Evolutionary conservation across 495 filamentous ascomycete genomes (phyloP).

Genomic region (Lasiosphaeria hispida): DNA sequence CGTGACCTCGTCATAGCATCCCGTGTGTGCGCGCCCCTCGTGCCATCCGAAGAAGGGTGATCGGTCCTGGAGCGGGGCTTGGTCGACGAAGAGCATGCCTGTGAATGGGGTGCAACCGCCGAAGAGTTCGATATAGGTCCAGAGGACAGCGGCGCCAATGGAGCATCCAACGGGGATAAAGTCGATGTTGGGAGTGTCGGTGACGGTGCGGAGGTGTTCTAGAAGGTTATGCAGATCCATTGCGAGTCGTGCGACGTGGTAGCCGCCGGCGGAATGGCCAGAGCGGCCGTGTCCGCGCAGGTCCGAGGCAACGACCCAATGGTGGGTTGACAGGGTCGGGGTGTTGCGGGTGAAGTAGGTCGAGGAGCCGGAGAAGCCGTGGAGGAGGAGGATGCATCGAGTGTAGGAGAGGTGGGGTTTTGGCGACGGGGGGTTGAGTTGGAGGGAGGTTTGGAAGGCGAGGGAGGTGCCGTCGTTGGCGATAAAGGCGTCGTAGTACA

Average conservation of each 20-base stretch:
- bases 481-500: conserved; percentile 26
- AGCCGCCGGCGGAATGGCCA: conserved; percentile 34
- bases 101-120: conserved; percentile 27
- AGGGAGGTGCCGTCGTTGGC: conserved; percentile 35
- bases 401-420: conserved; percentile 1
- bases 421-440: conserved; percentile 1
- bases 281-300: conserved; percentile 45
- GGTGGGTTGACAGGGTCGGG: conserved; percentile 15
- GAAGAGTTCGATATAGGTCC: conserved; percentile 45
- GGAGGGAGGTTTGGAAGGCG: conserved; percentile 32
- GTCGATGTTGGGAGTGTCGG: not conserved
- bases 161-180: conserved; percentile 42
- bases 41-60: conserved; percentile 28
- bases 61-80: conserved; percentile 45
- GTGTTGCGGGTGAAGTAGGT: conserved; percentile 43
- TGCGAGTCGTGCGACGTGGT: conserved; percentile 46
- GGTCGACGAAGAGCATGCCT: conserved; percentile 45
- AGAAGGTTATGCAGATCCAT: conserved; percentile 40
- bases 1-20: conserved; percentile 39
- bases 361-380: conserved; percentile 48
- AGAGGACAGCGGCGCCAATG: conserved; percentile 46
- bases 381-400: conserved; percentile 35
- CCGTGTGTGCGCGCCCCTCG: conserved; percentile 30
- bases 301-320: conserved; percentile 44
- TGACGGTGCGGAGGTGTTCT: conserved; percentile 18